Evolutionary conservation across 192 early-diverging fungal species (phyloP), one percentile per base, ranked within the genome.

Genomic region (Dissophora ornata): DNA sequence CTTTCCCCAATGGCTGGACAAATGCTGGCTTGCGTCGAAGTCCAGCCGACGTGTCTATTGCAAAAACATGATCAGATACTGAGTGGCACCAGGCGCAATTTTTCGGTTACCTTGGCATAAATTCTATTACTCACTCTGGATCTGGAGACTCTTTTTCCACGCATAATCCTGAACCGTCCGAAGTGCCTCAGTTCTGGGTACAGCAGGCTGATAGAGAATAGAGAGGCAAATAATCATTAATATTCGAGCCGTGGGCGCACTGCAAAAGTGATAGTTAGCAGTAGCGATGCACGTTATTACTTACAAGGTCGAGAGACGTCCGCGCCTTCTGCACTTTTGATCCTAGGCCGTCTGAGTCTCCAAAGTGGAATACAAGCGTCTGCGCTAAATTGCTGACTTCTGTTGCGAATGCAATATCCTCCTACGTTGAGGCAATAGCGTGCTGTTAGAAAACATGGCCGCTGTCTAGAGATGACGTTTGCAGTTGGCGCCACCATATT

Each of bases 291-390:
- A n/a, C n/a, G n/a, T n/a, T n/a, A n/a, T n/a, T n/a, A 25, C 61
- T 52, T 75, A 75, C 71, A 22, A 75, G 45, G 2, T 61, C 42
- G 11, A 75, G 58, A 30, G 55, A 47, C 2, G 18, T 47, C 21
- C 71, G 55, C 28, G 63, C 63, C 29, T 75, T 75, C 26, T 65
- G 62, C 11, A 67, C 57, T 44, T 60, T 75, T 36, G 49, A 47
- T 13, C 57, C 58, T 3, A 77, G 33, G 16, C 61, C 46, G 34
- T 56, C 73, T 4, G 58, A 21, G 13, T 77, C 64, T 0, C 73
- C 73, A 29, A 77, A 77, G 24, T 77, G 73, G 18, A 77, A 65
- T 1, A 67, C 42, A 13, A 77, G 63, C 15, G 34, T 77, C 33
- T 77, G 73, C 0, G 73, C 73, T 18, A 77, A 32, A 5, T 47